These are phyloP conservation scores for Vitis hybrid DNA, from an alignment of 177 flowering plant species.

Conservation along the genomic window DNA sequence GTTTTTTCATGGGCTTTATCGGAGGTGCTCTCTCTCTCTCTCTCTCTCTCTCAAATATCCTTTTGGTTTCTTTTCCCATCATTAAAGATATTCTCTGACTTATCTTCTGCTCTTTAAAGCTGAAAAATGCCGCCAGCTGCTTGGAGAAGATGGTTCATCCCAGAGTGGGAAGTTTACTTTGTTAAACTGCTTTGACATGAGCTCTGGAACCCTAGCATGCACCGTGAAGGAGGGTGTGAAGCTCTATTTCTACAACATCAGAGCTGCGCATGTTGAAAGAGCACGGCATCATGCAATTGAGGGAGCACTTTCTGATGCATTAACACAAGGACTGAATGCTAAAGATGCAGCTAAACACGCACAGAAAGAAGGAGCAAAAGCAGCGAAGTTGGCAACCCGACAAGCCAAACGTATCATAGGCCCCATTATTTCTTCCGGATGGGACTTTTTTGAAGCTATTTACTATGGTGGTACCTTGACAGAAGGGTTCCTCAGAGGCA, in stretches of 20 bases:
- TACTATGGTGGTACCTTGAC: constrained; percentile 83
- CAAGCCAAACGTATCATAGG: constrained; percentile 85
- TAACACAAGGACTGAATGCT: constrained; percentile 55
- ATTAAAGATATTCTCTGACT: not conserved
- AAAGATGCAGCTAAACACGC: constrained; percentile 74
- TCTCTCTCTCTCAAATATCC: not conserved
- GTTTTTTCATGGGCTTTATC: no score
- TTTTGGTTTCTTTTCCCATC: not conserved
- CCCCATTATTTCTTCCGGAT: constrained; percentile 83
- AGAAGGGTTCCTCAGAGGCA: constrained; percentile 83
- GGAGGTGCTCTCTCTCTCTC: no score
- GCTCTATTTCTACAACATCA: constrained; percentile 72
- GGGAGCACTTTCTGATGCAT: constrained; percentile 65
- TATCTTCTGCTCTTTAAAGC: constrained; percentile 42
- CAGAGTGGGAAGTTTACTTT: constrained; percentile 85
- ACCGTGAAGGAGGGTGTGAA: constrained; percentile 81
- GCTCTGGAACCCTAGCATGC: constrained; percentile 78
- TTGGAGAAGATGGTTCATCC: constrained; percentile 79
- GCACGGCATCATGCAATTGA: constrained; percentile 62
- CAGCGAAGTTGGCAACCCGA: constrained; percentile 73
- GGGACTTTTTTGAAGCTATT: constrained; percentile 95
- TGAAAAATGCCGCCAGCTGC: constrained; percentile 78
- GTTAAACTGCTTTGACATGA: constrained; percentile 83
- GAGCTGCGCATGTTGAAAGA: constrained; percentile 72
- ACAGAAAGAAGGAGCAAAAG: constrained; percentile 74